Conservation (phyloP, 495 filamentous ascomycete species). For the Bryoglossum gracile region DNA sequence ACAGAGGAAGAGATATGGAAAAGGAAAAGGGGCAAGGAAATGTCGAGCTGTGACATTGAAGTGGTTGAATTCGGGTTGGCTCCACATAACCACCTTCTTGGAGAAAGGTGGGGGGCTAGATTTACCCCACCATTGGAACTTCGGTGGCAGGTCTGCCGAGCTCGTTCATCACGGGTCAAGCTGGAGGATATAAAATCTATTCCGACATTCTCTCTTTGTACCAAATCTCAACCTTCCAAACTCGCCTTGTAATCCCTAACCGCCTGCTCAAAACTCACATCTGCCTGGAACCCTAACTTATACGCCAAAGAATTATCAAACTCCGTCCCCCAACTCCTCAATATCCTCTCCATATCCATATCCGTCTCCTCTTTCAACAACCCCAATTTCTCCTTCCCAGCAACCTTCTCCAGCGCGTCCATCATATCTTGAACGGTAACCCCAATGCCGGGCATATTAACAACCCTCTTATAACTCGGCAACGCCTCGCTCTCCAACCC, state of each 20-base stretch:
- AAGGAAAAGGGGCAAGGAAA: too few species aligned
- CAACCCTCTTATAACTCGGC: constrained; percentile 48
- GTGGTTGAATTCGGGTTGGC: too few species aligned
- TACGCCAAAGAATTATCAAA: constrained; percentile 55
- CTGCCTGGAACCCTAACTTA: constrained; percentile 52
- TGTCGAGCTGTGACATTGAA: too few species aligned
- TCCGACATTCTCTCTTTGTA: not conserved
- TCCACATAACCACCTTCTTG: too few species aligned
- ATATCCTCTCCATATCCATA: constrained; percentile 57
- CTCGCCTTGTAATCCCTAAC: constrained; percentile 45
- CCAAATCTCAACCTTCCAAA: constrained; percentile 18
- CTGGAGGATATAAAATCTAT: too few species aligned
- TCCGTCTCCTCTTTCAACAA: constrained; percentile 61
- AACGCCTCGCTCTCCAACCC: constrained; percentile 45
- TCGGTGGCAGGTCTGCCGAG: too few species aligned
- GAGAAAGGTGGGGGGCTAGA: too few species aligned
- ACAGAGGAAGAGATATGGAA: too few species aligned
- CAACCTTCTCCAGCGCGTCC: constrained; percentile 61
- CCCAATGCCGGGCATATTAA: constrained; percentile 69
- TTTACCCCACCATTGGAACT: too few species aligned
- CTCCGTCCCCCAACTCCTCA: constrained; percentile 66
- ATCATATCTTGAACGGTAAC: constrained; percentile 69
- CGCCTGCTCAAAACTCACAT: constrained; percentile 50
- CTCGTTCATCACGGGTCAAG: too few species aligned
- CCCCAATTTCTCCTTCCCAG: constrained; percentile 57